These are phyloP conservation scores for Coriaria nepalensis DNA, from an alignment of 306 rosid species.

Conservation along the genomic window DNA sequence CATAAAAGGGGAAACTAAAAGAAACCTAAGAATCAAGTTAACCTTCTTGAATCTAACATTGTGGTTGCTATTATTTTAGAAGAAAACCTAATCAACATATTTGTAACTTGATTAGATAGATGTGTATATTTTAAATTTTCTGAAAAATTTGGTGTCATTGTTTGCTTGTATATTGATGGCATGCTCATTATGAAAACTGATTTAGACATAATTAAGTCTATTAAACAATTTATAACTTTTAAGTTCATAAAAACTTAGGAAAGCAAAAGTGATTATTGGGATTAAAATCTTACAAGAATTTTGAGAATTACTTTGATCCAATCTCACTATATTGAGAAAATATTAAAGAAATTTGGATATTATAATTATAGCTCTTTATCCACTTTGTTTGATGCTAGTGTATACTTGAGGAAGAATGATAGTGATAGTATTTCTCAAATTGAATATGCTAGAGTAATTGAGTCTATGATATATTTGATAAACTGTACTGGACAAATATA, in stretches of 20 bases:
- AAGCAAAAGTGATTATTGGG: not conserved
- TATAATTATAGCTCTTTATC: not conserved
- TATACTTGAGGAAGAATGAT: not conserved
- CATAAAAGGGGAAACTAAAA: too few species aligned
- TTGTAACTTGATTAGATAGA: not conserved
- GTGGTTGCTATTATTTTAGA: too few species aligned
- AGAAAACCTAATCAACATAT: too few species aligned
- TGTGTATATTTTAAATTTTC: too few species aligned
- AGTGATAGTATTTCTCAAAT: not conserved
- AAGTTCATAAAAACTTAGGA: not conserved
- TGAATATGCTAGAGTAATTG: not conserved
- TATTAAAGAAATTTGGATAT: not conserved
- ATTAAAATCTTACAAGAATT: not conserved
- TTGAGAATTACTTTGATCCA: not conserved
- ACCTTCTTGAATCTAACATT: too few species aligned
- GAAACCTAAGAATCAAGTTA: too few species aligned
- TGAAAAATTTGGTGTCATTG: too few species aligned
- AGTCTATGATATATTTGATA: not conserved
- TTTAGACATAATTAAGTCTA: too few species aligned
- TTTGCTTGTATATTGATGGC: too few species aligned
- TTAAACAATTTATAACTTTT: too few species aligned
- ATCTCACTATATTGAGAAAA: not conserved
- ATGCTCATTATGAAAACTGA: too few species aligned
- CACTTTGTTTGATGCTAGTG: not conserved
- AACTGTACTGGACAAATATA: too few species aligned